Evolutionary conservation across 306 rosid genomes (phyloP), one percentile per base, ranked within the genome.

Genomic region (Urtica urens): DNA sequence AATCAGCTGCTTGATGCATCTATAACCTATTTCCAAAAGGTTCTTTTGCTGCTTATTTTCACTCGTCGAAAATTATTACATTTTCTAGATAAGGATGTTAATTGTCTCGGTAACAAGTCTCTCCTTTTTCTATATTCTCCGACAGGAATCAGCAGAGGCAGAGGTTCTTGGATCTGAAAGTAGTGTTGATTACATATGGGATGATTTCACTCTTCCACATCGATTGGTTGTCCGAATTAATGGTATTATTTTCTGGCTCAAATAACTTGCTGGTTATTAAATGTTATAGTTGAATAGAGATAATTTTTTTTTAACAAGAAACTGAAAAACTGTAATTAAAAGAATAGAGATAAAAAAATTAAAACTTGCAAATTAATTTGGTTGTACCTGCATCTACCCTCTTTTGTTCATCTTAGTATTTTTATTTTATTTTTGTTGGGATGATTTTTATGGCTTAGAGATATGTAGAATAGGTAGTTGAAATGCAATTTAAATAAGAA

Each of bases 21-120:
- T 50, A 59, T 90, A 60, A 81, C 95, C 41, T 90, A 68, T 78
- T 81, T 77, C 69, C 97, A 90, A 61, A 81, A 90, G 97, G 97
- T 83, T 55, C 51, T 44, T 6, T 46, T 30, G 58, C 70, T 8
- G 33, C 16, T 31, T 64, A 60, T 41, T 26, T 52, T 38, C 37
- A 42, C 25, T 49, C 65, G 51, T 59, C 42, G 57, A 42, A 38
- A 61, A 53, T 53, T 58, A 25, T 37, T 53, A n/a, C n/a, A n/a
- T n/a, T n/a, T n/a, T n/a, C n/a, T n/a, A n/a, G n/a, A 29, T 18
- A 20, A 33, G 38, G 49, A 37, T 70, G 55, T 41, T 33, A 7
- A 35, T 44, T 21, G 45, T 49, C 17, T 19, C 38, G 0, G 0
- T 47, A 52, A 43, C 20, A 20, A 62, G 58, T 50, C 46, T 26